Evolutionary conservation across 2,329 filamentous ascomycete species (phyloP).

Genomic region (Colletotrichum shisoi): DNA sequence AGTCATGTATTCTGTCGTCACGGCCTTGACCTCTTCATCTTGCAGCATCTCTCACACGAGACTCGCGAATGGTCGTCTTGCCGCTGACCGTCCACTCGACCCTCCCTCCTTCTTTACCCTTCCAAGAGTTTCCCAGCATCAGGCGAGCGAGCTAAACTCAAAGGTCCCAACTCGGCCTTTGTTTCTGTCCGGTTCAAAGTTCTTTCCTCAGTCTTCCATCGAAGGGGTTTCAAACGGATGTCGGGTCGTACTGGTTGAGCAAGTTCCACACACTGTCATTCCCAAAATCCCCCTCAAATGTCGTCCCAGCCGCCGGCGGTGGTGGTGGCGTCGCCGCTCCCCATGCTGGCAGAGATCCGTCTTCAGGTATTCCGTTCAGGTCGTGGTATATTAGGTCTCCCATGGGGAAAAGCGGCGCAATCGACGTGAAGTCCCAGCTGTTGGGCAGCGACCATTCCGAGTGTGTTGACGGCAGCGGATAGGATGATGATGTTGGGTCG

Average conservation of each 20-base stretch:
- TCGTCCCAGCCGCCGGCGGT: conserved; percentile 51
- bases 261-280: conserved; percentile 65
- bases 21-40: neutral
- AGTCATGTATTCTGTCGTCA: conserved; percentile 29
- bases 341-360: conserved; percentile 42
- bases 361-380: conserved; percentile 54
- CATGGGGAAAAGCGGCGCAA: conserved; percentile 65
- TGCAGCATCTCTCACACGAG: neutral
- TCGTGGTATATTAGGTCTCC: conserved; percentile 67
- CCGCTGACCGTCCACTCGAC: conserved; percentile 31
- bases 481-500: conserved; percentile 41
- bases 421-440: conserved; percentile 58
- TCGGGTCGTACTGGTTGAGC: conserved; percentile 58
- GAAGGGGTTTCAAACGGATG: conserved; percentile 21
- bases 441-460: conserved; percentile 52
- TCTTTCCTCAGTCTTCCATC: conserved; percentile 17
- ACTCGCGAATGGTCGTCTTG: conserved; percentile 1
- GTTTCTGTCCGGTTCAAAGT: conserved; percentile 18
- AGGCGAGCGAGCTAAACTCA: neutral
- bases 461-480: conserved; percentile 31
- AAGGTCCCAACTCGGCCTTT: conserved; percentile 6
- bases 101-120: neutral
- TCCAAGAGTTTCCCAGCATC: neutral
- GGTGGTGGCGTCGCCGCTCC: conserved; percentile 34
- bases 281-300: conserved; percentile 63